Evolutionary conservation across 208 protist genomes (phyloP).

Genomic region (Trypanosoma brucei): DNA sequence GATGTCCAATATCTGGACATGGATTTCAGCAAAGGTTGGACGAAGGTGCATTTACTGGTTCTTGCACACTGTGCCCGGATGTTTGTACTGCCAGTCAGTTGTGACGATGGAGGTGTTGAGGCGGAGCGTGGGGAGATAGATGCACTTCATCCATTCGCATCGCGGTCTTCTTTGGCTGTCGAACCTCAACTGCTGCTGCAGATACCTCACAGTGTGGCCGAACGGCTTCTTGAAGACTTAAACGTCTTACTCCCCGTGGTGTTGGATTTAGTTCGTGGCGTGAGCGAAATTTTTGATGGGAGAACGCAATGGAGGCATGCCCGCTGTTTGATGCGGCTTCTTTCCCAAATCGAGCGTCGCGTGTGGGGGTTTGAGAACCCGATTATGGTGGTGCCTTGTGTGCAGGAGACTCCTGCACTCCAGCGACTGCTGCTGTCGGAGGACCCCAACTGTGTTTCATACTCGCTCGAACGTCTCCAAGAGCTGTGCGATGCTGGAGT

Average conservation of each 20-base stretch:
- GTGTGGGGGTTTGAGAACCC: conserved; percentile 49
- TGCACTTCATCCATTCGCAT: conserved; percentile 14
- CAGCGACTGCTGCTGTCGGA: conserved; percentile 3
- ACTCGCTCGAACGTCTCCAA: conserved; percentile 19
- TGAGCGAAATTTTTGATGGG: conserved; percentile 59
- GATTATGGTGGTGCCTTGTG: conserved; percentile 45
- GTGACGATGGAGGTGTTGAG: background rate
- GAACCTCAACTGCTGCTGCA: conserved; percentile 34
- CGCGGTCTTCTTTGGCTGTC: conserved; percentile 17
- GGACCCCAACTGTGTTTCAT: background rate
- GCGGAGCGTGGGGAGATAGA: background rate
- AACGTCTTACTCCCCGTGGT: conserved; percentile 46
- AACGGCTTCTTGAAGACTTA: conserved; percentile 41
- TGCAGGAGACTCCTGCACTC: conserved; percentile 17
- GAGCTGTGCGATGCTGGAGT: conserved; percentile 3
- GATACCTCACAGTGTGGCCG: conserved; percentile 38
- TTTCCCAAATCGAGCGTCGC: conserved; percentile 50
- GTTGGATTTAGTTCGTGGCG: conserved; percentile 34
- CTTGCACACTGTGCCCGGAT: conserved; percentile 71
- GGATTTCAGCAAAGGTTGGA: conserved; percentile 45
- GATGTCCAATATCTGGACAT: conserved; percentile 59
- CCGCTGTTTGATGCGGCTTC: conserved; percentile 52
- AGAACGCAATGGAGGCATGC: conserved; percentile 24
- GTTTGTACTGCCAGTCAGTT: conserved; percentile 20
- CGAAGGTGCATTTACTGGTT: conserved; percentile 71